A percentile compares a stretch with the other conserved stretches of the same genome.
phyloP scores from a whole-genome alignment of 352 stramenopile genomes.

The Globisporangium nodosum region DNA sequence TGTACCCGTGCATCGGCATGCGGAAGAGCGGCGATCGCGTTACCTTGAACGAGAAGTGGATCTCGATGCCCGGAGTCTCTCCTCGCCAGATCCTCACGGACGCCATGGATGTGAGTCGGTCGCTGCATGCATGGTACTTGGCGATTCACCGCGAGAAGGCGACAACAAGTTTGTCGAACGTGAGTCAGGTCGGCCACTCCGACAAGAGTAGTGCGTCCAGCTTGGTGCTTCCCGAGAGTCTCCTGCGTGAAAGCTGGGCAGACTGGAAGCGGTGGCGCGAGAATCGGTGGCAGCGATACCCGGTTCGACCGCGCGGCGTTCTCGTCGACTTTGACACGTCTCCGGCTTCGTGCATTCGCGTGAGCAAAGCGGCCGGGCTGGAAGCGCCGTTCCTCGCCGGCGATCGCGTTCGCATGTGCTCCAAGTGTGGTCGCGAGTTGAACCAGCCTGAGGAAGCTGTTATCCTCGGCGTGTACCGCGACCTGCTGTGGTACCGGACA shows the following conservation, averaged over 20 bases:
- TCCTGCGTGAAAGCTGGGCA: slow-evolving; percentile 70
- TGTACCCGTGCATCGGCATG: slow-evolving; percentile 97
- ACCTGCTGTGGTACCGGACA: slow-evolving; percentile 93
- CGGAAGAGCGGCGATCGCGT: slow-evolving; percentile 93
- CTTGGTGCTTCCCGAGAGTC: slow-evolving; percentile 43
- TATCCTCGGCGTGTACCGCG: slow-evolving; percentile 91
- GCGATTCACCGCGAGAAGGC: slow-evolving; percentile 33
- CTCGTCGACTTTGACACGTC: slow-evolving; percentile 93
- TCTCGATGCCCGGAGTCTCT: slow-evolving; percentile 79
- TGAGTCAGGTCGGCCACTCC: neutral
- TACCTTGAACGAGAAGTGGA: slow-evolving; percentile 94
- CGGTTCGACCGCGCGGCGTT: slow-evolving; percentile 80
- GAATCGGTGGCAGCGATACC: slow-evolving; percentile 78
- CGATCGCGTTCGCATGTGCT: slow-evolving; percentile 92
- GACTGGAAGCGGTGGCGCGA: slow-evolving; percentile 85
- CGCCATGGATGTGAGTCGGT: slow-evolving; percentile 85
- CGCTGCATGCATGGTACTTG: slow-evolving; percentile 81
- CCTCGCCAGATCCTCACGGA: slow-evolving; percentile 77
- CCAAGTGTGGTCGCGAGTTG: slow-evolving; percentile 91
- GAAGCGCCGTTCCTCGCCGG: slow-evolving; percentile 87
- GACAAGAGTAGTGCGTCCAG: neutral
- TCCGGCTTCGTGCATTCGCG: slow-evolving; percentile 78
- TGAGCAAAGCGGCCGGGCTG: slow-evolving; percentile 88
- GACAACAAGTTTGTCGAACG: slow-evolving; percentile 5
- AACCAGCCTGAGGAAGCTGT: slow-evolving; percentile 96